Evolutionary conservation across 495 filamentous ascomycete genomes (phyloP).

Genomic region (Aspergillus kassunensis): DNA sequence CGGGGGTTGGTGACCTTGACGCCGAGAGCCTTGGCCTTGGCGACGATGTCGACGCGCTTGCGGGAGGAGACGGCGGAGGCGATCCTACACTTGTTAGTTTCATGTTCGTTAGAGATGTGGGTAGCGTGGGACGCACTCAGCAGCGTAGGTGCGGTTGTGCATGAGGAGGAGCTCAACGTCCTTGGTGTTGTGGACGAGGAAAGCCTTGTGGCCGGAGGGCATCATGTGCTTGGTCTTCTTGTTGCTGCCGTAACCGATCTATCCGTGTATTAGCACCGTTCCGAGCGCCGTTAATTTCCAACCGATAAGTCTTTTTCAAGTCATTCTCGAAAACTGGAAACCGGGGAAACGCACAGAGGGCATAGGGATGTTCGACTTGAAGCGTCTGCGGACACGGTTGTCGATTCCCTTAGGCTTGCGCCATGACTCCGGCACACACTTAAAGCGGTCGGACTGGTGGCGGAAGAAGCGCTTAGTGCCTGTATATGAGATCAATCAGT

Average conservation of each 20-base stretch:
- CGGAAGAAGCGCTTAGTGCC: constrained; percentile 88
- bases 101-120: background rate
- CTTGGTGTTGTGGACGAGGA: constrained; percentile 92
- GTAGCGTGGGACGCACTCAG: constrained; percentile 68
- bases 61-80: constrained; percentile 93
- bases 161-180: constrained; percentile 98
- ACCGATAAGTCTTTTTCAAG: too few relatives aligned
- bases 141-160: constrained; percentile 98
- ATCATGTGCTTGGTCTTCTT: constrained; percentile 98
- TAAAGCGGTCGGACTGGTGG: constrained; percentile 96
- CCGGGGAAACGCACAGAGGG: constrained; percentile 76
- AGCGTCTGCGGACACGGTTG: constrained; percentile 82
- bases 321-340: too few relatives aligned
- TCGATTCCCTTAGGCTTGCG: constrained; percentile 99
- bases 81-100: constrained; percentile 59
- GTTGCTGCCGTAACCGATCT: constrained; percentile 98
- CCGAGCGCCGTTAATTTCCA: too few relatives aligned
- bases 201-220: constrained; percentile 99
- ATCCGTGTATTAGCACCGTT: constrained; percentile 5
- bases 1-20: constrained; percentile 99
- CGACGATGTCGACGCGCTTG: constrained; percentile 96
- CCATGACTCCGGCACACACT: constrained; percentile 80
- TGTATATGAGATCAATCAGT: constrained; percentile 31
- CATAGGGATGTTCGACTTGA: constrained; percentile 94
- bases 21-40: constrained; percentile 89